Percentiles rank a stretch among this genome's conserved stretches.
Evolutionary conservation across 805 yeast genomes (phyloP).

Genomic region (Yamadazyma kitorensis): DNA sequence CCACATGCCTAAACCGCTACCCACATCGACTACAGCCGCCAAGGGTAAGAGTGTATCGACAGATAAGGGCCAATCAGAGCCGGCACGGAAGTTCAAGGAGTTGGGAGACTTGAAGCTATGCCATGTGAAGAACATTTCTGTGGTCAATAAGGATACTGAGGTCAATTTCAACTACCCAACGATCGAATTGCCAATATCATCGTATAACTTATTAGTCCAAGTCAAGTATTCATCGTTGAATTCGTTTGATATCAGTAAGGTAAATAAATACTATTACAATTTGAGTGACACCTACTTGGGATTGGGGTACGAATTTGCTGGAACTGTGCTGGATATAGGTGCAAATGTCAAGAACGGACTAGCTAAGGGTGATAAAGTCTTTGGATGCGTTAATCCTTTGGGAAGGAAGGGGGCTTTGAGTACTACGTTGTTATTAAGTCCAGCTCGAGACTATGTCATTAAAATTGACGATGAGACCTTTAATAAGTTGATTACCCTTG

Average conservation of each 20-base stretch:
- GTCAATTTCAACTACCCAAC: constrained; percentile 54
- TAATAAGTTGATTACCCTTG: constrained; percentile 18
- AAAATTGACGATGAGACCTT: constrained; percentile 24
- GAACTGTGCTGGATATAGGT: constrained; percentile 58
- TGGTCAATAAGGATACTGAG: constrained; percentile 40
- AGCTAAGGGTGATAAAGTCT: constrained; percentile 60
- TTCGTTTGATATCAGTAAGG: constrained; percentile 62
- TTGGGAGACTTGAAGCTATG: constrained; percentile 49
- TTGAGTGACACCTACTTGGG: constrained; percentile 56
- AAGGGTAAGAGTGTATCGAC: too few species aligned
- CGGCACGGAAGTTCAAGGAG: constrained; percentile 3
- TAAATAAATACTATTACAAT: constrained; percentile 52
- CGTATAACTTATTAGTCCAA: constrained; percentile 52
- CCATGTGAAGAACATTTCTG: constrained; percentile 49
- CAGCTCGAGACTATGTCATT: constrained; percentile 42
- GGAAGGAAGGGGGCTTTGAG: constrained; percentile 57
- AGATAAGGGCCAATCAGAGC: background rate
- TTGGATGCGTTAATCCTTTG: constrained; percentile 56
- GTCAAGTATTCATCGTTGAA: constrained; percentile 59
- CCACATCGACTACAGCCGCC: constrained; percentile 2
- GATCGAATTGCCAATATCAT: constrained; percentile 47
- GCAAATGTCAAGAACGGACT: constrained; percentile 24
- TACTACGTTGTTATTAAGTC: constrained; percentile 54
- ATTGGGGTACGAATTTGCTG: constrained; percentile 69
- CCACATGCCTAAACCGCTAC: constrained; percentile 10